Evolutionary conservation across 148 eudicot species (phyloP).

Genomic region (Polygonum aviculare): DNA sequence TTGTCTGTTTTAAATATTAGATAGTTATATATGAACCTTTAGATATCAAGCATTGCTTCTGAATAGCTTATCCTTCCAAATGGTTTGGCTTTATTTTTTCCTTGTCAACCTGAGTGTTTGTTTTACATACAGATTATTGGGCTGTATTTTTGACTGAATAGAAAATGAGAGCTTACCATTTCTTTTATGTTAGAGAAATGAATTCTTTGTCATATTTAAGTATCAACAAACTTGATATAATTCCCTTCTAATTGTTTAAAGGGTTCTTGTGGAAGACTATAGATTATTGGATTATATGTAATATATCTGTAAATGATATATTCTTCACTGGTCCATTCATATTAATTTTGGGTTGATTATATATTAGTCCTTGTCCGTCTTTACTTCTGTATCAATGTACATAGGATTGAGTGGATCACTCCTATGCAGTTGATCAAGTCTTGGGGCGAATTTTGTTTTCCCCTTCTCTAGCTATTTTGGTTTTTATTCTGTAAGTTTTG

Average conservation of each 20-base stretch:
- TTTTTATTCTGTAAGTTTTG: neutral
- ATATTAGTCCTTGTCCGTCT: neutral
- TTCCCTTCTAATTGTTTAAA: neutral
- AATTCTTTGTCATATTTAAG: neutral
- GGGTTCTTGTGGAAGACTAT: neutral
- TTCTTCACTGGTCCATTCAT: neutral
- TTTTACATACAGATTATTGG: neutral
- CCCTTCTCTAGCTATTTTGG: neutral
- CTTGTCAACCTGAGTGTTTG: neutral
- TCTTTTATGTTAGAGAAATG: neutral
- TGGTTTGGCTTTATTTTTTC: neutral
- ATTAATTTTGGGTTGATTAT: neutral
- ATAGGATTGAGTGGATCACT: neutral
- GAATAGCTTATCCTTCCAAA: neutral
- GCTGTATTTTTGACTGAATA: neutral
- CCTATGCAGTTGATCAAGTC: neutral
- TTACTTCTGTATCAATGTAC: neutral
- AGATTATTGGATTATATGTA: neutral
- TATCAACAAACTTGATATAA: neutral
- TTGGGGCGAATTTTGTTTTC: neutral
- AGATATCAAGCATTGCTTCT: neutral
- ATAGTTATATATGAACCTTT: neutral
- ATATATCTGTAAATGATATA: neutral
- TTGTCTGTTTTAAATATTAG: neutral
- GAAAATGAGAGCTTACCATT: neutral